Base-by-base conservation (phyloP, 306 rosid genomes). In the Pterocarpus macrocarpus region DNA sequence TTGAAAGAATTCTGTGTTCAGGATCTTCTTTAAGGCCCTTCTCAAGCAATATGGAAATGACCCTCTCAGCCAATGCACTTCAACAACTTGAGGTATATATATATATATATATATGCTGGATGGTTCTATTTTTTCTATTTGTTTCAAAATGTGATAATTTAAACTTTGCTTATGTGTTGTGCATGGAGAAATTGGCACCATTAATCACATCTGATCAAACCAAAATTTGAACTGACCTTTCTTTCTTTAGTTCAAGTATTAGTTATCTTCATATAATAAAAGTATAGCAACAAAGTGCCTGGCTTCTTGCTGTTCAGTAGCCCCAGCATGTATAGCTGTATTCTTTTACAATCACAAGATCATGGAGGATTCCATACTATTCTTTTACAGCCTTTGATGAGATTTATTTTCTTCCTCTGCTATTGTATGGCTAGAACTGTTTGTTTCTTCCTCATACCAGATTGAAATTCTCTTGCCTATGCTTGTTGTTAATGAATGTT, bases 21-120 rank as follows among this genome's bases (percentile, higher is more conserved):
- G 94, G 98, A 74, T 87, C 90, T 86, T 89, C 94, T 81, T 86
- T 95, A 76, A 91, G 96, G 88, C 97, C 99, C 63, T 86, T 91
- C 56, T 88, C 92, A 81, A 89, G 85, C 92, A 87, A 90, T 66
- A 78, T 73, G 53, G 97, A 95, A 86, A 91, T 95, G 97, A 81
- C 85, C 81, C 95, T 95, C 71, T 91, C 99, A 4, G 94, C 92
- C 75, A 95, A 95, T 86, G 78, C 99, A 65, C 97, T 95, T 84
- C 94, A 87, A 82, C 99, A 95, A 68, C 84, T 95, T 75, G 98
- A 95, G 99, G 99, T 95, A 84, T 83, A 69, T 81, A 59, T 80
- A 71, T 36, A 7, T 43, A 6, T 45, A 10, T 80, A 39, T 43
- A 50, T 44, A 41, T 64, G 74, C 64, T 76, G 22, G 28, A 44